Percentiles rank a stretch among this genome's conserved stretches.
These are phyloP conservation scores for Xylaria telfairii DNA, from an alignment of 495 filamentous ascomycete genomes.

Conservation along the genomic window DNA sequence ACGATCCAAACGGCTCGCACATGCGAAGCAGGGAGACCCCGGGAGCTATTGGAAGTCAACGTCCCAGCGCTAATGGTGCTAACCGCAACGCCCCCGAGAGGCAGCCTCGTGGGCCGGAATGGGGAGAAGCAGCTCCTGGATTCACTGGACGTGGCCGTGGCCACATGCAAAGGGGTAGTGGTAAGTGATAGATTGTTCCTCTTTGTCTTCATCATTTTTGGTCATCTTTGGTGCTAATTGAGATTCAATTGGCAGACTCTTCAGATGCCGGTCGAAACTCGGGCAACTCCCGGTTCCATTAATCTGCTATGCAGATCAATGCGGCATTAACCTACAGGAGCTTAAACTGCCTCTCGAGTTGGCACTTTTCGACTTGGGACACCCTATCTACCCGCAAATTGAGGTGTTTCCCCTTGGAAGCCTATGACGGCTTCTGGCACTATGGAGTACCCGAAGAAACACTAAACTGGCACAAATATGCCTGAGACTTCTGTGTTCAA, in stretches of 20 bases:
- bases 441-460: neutral
- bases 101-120: conserved; percentile 86
- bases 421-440: conserved; percentile 6
- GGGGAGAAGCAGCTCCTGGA: conserved; percentile 64
- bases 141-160: conserved; percentile 73
- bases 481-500: conserved; percentile 3
- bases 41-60: conserved; percentile 87
- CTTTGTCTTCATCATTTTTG: neutral
- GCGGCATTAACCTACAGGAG: neutral
- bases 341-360: neutral
- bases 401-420: neutral
- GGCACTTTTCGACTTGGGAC: conserved; percentile 1
- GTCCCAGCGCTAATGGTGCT: conserved; percentile 69
- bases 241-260: conserved; percentile 36
- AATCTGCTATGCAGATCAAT: conserved; percentile 8
- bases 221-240: conserved; percentile 21
- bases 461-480: neutral
- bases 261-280: conserved; percentile 43
- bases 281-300: conserved; percentile 39
- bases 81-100: conserved; percentile 75
- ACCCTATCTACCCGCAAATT: neutral
- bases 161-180: conserved; percentile 80
- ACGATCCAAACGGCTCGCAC: conserved; percentile 56
- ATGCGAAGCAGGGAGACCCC: conserved; percentile 52
- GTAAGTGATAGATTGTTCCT: conserved; percentile 45